Percentiles rank a stretch among this genome's conserved stretches.
phyloP scores from a whole-genome alignment of 2,329 filamentous ascomycete species.

The Claviceps sp. region DNA sequence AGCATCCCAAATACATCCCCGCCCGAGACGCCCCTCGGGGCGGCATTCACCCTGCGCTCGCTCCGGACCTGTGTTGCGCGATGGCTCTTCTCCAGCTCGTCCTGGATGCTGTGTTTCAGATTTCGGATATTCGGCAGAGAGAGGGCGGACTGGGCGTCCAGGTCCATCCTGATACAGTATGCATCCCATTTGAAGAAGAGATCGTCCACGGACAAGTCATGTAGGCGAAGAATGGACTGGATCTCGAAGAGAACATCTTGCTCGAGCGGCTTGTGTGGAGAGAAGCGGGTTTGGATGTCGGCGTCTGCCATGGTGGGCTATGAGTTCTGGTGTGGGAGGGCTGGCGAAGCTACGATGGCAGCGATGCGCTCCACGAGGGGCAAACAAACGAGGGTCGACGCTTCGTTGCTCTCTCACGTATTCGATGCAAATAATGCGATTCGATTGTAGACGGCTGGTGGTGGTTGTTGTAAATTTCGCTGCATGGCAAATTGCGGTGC shows the following conservation, averaged over 20 bases:
- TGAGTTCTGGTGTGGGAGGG: too few relatives aligned
- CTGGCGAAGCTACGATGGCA: too few relatives aligned
- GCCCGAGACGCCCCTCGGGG: conserved; percentile 45
- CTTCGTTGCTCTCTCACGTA: too few relatives aligned
- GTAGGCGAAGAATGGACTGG: conserved; percentile 72
- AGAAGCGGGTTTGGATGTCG: conserved; percentile 23
- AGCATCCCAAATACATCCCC: conserved; percentile 77
- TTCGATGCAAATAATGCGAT: background rate
- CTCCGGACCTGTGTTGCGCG: conserved; percentile 49
- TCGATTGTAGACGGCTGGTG: background rate
- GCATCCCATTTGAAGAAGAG: conserved; percentile 98
- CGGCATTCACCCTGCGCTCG: conserved; percentile 48
- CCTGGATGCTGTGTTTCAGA: conserved; percentile 79
- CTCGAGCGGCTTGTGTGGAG: conserved; percentile 40
- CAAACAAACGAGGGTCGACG: too few relatives aligned
- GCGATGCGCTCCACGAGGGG: too few relatives aligned
- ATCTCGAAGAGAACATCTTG: conserved; percentile 71
- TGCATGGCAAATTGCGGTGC: too few relatives aligned
- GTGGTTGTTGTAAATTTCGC: too few relatives aligned
- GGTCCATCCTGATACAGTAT: conserved; percentile 88
- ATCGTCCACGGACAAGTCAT: conserved; percentile 70
- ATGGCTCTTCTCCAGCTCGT: conserved; percentile 65
- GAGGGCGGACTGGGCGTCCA: conserved; percentile 51
- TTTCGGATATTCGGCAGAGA: conserved; percentile 58
- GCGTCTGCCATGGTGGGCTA: conserved; percentile 21